These are phyloP conservation scores for Parastagonospora nodorum DNA, from an alignment of 2,329 filamentous ascomycete species.

Conservation along the genomic window DNA sequence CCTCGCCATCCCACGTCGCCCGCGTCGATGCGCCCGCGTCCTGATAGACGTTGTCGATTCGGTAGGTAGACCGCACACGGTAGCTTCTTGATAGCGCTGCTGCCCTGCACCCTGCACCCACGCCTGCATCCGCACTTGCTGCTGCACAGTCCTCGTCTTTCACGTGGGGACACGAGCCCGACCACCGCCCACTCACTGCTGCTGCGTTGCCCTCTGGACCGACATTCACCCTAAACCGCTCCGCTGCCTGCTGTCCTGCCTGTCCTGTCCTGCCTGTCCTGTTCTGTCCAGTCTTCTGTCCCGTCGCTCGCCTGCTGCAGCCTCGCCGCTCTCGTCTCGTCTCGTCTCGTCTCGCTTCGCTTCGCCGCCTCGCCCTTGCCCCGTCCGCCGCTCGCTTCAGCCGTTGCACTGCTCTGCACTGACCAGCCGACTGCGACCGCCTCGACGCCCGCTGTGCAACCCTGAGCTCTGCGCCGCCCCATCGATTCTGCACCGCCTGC, in stretches of 20 bases:
- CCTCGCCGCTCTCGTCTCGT: constrained; percentile 2
- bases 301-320: too few relatives aligned
- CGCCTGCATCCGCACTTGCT: background rate
- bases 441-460: constrained; percentile 22
- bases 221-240: too few relatives aligned
- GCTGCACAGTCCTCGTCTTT: constrained; percentile 15
- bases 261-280: too few relatives aligned
- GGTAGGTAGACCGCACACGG: constrained; percentile 1
- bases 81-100: constrained; percentile 17
- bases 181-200: constrained; percentile 9
- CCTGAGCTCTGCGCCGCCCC: constrained; percentile 23
- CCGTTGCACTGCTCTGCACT: constrained; percentile 2
- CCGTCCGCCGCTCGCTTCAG: constrained; percentile 1
- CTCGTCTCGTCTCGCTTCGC: background rate
- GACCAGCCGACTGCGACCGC: background rate
- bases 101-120: background rate
- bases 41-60: constrained; percentile 18
- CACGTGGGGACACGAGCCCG: constrained; percentile 37
- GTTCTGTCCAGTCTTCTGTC: too few relatives aligned
- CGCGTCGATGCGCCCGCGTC: constrained; percentile 27
- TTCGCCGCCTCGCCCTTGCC: background rate
- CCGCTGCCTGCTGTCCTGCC: too few relatives aligned
- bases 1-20: constrained; percentile 24
- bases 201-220: too few relatives aligned
- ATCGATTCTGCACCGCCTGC: constrained; percentile 33